Conservation (phyloP, 1,284 basidiomycete genomes). For the Caloboletus inedulis region DNA sequence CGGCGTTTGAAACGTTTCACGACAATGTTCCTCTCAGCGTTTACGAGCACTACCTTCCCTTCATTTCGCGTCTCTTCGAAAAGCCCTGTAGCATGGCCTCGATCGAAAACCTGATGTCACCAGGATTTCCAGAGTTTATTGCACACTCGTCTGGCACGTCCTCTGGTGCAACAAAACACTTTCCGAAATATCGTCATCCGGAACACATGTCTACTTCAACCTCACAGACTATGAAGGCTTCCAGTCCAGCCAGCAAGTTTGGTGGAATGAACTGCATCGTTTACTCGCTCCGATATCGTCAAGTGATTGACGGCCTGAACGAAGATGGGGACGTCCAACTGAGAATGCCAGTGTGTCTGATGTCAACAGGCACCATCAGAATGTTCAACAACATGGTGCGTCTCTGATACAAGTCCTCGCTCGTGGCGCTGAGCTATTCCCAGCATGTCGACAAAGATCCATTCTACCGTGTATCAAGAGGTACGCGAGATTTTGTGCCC, state of each 20-base stretch:
- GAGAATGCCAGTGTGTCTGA: constrained; percentile 21
- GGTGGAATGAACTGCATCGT: constrained; percentile 21
- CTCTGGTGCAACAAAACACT: constrained; percentile 21
- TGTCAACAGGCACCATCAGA: constrained; percentile 24
- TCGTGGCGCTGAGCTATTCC: constrained; percentile 1
- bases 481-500: constrained; percentile 6
- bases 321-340: constrained; percentile 13
- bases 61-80: constrained; percentile 22
- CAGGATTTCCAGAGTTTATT: constrained; percentile 24
- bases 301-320: constrained; percentile 16
- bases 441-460: constrained; percentile 19
- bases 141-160: constrained; percentile 23
- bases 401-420: not conserved
- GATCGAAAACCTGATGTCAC: constrained; percentile 25
- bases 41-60: constrained; percentile 23
- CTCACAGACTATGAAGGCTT: constrained; percentile 14
- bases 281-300: constrained; percentile 20
- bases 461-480: constrained; percentile 6
- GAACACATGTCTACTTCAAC: constrained; percentile 22
- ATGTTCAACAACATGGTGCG: constrained; percentile 24
- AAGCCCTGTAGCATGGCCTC: constrained; percentile 17
- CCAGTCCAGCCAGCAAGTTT: constrained; percentile 7
- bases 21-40: constrained; percentile 17
- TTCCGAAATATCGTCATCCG: constrained; percentile 24
- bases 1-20: constrained; percentile 15